Conservation (phyloP, 2,329 filamentous ascomycete species). For the Botrytis pseudocinerea region DNA sequence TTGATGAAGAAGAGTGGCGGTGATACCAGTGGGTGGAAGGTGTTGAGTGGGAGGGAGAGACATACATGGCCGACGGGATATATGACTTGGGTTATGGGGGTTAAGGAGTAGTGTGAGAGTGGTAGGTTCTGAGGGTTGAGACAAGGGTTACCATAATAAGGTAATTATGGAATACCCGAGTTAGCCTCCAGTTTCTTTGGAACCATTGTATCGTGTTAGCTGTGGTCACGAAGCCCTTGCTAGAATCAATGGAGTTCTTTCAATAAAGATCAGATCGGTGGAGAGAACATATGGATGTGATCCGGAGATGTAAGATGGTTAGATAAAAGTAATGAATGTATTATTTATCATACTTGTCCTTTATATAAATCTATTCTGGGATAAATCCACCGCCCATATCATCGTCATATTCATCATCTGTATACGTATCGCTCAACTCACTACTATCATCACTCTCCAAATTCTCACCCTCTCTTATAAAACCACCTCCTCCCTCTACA, state of each 20-base stretch:
- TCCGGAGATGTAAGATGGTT: not conserved
- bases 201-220: not conserved
- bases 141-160: not conserved
- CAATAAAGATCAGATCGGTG: too few relatives aligned
- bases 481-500: not conserved
- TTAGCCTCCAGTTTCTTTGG: not conserved
- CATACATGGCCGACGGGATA: slow-evolving; percentile 52
- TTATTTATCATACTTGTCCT: not conserved
- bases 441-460: slow-evolving; percentile 45
- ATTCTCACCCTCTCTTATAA: slow-evolving; percentile 39
- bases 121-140: too few relatives aligned
- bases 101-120: slow-evolving; percentile 35
- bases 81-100: slow-evolving; percentile 48
- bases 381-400: slow-evolving; percentile 48
- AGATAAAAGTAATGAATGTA: not conserved
- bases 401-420: slow-evolving; percentile 43
- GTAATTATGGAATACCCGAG: not conserved
- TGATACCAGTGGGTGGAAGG: slow-evolving; percentile 45
- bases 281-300: not conserved
- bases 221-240: not conserved
- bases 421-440: slow-evolving; percentile 20
- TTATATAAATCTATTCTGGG: slow-evolving; percentile 37
- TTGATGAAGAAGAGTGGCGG: slow-evolving; percentile 57
- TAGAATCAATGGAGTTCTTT: not conserved
- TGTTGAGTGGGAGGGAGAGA: slow-evolving; percentile 43